These are phyloP conservation scores for Hemerocallis citrina DNA, from an alignment of 106 monocot species.

Conservation along the genomic window DNA sequence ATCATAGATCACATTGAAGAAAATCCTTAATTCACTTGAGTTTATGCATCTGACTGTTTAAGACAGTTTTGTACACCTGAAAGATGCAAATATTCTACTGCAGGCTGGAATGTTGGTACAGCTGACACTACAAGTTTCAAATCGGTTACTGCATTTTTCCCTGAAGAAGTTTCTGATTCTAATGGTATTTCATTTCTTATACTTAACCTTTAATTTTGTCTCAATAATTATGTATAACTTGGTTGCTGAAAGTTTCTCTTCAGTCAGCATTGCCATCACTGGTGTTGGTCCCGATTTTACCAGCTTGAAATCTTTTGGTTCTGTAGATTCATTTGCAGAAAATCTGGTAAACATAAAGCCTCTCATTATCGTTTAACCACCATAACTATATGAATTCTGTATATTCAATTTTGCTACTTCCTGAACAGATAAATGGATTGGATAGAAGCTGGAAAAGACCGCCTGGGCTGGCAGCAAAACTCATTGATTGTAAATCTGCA, in stretches of 20 bases:
- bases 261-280: slow-evolving; percentile 80
- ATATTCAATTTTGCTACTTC: not conserved
- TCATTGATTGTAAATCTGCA: slow-evolving; percentile 55
- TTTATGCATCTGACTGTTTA: no score
- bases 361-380: not conserved
- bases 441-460: slow-evolving; percentile 91
- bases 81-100: not conserved
- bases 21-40: no score
- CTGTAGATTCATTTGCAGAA: slow-evolving; percentile 85
- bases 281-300: slow-evolving; percentile 83
- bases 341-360: slow-evolving; percentile 42
- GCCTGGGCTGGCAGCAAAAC: slow-evolving; percentile 80
- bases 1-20: no score
- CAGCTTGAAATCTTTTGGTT: slow-evolving; percentile 75
- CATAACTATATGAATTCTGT: not conserved
- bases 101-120: slow-evolving; percentile 75
- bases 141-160: slow-evolving; percentile 88
- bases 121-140: slow-evolving; percentile 45
- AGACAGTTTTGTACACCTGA: no score
- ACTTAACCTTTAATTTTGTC: not conserved
- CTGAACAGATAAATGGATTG: slow-evolving; percentile 64
- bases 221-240: not conserved
- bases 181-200: slow-evolving; percentile 39
- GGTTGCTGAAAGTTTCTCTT: slow-evolving; percentile 6
- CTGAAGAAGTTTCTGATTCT: slow-evolving; percentile 52